Percentiles rank a stretch among this genome's conserved stretches.
Evolutionary conservation across 2,329 filamentous ascomycete genomes (phyloP).

Genomic region (Pestalotiopsis sp.): DNA sequence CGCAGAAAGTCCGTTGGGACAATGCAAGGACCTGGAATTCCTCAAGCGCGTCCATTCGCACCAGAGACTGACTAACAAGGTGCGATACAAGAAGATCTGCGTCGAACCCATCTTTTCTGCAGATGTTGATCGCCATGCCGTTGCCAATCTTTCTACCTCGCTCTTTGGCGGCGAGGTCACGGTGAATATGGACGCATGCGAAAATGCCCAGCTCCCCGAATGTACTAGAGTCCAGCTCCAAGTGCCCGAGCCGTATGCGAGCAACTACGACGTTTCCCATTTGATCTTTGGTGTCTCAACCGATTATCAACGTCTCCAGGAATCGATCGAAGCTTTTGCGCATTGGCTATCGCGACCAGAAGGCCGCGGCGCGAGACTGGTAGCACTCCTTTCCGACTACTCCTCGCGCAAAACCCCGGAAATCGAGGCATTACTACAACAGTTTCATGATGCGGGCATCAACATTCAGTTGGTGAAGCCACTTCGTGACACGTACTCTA

Average conservation of each 20-base stretch:
- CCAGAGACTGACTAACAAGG: conserved; percentile 40
- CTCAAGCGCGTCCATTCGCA: conserved; percentile 26
- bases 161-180: conserved; percentile 35
- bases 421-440: conserved; percentile 36
- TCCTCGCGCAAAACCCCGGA: conserved; percentile 29
- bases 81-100: conserved; percentile 48
- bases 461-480: conserved; percentile 37
- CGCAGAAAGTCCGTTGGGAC: conserved; percentile 17
- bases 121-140: conserved; percentile 36
- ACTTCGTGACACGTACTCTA: conserved; percentile 35
- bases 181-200: conserved; percentile 35
- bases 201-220: conserved; percentile 24
- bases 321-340: conserved; percentile 52
- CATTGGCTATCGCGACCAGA: conserved; percentile 52
- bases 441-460: conserved; percentile 34
- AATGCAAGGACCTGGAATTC: conserved; percentile 29
- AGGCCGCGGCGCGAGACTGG: conserved; percentile 50
- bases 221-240: conserved; percentile 48
- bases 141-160: conserved; percentile 39
- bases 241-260: conserved; percentile 47
- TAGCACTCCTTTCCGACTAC: conserved; percentile 53
- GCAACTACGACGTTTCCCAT: conserved; percentile 45
- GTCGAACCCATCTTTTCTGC: conserved; percentile 39
- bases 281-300: conserved; percentile 63
- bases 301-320: conserved; percentile 49